These are phyloP conservation scores for Nothophoma quercina DNA, from an alignment of 2,329 filamentous ascomycete genomes.

Conservation along the genomic window DNA sequence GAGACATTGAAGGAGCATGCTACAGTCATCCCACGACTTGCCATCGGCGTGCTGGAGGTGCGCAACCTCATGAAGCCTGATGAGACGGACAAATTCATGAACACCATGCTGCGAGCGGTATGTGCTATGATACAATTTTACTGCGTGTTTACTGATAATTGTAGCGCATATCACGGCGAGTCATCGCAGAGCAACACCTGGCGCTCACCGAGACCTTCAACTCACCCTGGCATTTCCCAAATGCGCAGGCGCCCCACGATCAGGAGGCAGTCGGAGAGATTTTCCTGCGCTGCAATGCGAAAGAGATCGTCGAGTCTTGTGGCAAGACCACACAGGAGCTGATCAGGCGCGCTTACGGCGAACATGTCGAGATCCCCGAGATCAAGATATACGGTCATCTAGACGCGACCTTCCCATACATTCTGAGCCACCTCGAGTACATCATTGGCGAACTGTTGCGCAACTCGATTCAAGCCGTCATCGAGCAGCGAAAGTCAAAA, in stretches of 20 bases:
- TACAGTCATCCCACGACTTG: conserved; percentile 90
- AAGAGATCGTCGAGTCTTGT: conserved; percentile 86
- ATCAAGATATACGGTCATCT: conserved; percentile 86
- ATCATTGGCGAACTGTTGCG: conserved; percentile 94
- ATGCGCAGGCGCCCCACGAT: conserved; percentile 69
- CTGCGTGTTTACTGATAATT: neutral
- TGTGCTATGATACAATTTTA: conserved; percentile 34
- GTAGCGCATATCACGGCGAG: conserved; percentile 89
- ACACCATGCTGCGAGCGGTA: conserved; percentile 87
- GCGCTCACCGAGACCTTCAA: conserved; percentile 94
- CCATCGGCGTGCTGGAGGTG: conserved; percentile 93
- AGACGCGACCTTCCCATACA: conserved; percentile 92
- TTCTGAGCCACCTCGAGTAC: conserved; percentile 94
- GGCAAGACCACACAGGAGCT: conserved; percentile 78
- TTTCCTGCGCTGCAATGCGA: conserved; percentile 89
- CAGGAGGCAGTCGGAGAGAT: conserved; percentile 94
- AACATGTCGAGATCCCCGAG: conserved; percentile 75
- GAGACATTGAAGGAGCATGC: conserved; percentile 86
- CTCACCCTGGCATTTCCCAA: conserved; percentile 86
- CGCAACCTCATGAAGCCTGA: conserved; percentile 80
- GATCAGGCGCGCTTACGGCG: conserved; percentile 76
- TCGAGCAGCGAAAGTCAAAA: conserved; percentile 70
- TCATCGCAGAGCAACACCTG: conserved; percentile 97
- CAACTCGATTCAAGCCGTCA: conserved; percentile 91
- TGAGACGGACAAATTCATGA: conserved; percentile 93